Evolutionary conservation across 192 early-diverging fungal genomes (phyloP).

Genomic region (Umbelopsis ramanniana): DNA sequence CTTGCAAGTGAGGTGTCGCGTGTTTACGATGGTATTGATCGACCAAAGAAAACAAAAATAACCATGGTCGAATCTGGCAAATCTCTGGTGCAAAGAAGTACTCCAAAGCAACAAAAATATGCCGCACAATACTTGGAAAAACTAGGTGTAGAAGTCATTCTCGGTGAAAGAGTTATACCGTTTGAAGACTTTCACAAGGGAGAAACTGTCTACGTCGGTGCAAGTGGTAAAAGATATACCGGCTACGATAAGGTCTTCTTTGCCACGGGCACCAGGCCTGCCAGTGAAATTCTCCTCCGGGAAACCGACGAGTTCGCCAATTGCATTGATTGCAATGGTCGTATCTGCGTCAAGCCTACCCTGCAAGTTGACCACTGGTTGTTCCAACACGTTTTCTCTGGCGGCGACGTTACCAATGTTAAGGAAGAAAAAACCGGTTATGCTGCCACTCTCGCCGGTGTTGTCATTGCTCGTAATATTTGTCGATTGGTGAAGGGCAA

Average conservation of each 20-base stretch:
- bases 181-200: slow-evolving; percentile 22
- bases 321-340: slow-evolving; percentile 36
- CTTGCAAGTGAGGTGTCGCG: slow-evolving; percentile 45
- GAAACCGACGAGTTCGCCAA: slow-evolving; percentile 22
- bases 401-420: slow-evolving; percentile 51
- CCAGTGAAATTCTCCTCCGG: slow-evolving; percentile 26
- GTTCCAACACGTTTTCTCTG: slow-evolving; percentile 45
- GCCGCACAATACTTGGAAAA: slow-evolving; percentile 27
- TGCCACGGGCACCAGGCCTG: slow-evolving; percentile 37
- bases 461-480: slow-evolving; percentile 46
- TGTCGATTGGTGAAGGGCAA: slow-evolving; percentile 42
- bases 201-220: slow-evolving; percentile 24
- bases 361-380: slow-evolving; percentile 43
- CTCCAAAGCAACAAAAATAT: slow-evolving; percentile 25
- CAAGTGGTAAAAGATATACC: slow-evolving; percentile 33
- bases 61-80: slow-evolving; percentile 38
- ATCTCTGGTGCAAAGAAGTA: slow-evolving; percentile 29
- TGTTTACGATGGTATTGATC: slow-evolving; percentile 21
- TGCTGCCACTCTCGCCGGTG: slow-evolving; percentile 45
- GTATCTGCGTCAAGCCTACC: slow-evolving; percentile 44
- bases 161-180: slow-evolving; percentile 32
- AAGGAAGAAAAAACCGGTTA: slow-evolving; percentile 50
- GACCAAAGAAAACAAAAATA: slow-evolving; percentile 28
- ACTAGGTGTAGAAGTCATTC: slow-evolving; percentile 36
- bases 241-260: slow-evolving; percentile 42